Evolutionary conservation across 192 early-diverging fungal genomes (phyloP).

Genomic region (Linnemannia zychae): DNA sequence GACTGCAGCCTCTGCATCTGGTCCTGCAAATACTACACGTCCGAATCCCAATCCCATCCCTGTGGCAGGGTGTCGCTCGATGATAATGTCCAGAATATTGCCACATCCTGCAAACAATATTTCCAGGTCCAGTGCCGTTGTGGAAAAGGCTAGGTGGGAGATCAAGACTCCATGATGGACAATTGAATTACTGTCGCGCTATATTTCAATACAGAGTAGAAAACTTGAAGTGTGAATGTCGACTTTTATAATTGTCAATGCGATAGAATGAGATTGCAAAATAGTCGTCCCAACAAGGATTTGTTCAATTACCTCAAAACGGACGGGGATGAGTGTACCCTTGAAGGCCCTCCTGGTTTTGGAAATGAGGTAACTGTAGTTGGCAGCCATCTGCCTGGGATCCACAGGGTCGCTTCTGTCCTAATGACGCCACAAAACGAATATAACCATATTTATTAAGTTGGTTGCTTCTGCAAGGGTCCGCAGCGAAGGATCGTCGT

Average conservation of each 20-base stretch:
- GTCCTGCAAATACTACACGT: slow-evolving; percentile 59
- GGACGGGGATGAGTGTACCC: slow-evolving; percentile 34
- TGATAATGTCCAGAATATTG: slow-evolving; percentile 59
- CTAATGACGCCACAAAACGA: slow-evolving; percentile 8
- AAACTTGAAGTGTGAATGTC: background rate
- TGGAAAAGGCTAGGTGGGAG: slow-evolving; percentile 46
- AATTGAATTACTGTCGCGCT: slow-evolving; percentile 50
- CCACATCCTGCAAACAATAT: slow-evolving; percentile 66
- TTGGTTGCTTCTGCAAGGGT: slow-evolving; percentile 1
- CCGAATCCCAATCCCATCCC: slow-evolving; percentile 65
- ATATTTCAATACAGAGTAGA: background rate
- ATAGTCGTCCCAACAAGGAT: background rate
- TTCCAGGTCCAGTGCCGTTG: slow-evolving; percentile 41
- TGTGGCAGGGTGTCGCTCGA: slow-evolving; percentile 65
- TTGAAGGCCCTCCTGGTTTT: slow-evolving; percentile 52
- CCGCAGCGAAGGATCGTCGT: background rate
- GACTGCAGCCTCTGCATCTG: slow-evolving; percentile 55
- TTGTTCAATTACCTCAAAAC: slow-evolving; percentile 37
- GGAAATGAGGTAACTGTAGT: slow-evolving; percentile 49
- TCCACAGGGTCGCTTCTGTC: slow-evolving; percentile 43
- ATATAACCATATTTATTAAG: background rate
- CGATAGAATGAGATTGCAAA: background rate
- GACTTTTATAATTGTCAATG: background rate
- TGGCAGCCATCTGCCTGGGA: slow-evolving; percentile 49
- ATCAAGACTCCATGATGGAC: slow-evolving; percentile 47